Evolutionary conservation across 2,329 filamentous ascomycete species (phyloP).

Genomic region (Berkeleyomyces rouxiae): DNA sequence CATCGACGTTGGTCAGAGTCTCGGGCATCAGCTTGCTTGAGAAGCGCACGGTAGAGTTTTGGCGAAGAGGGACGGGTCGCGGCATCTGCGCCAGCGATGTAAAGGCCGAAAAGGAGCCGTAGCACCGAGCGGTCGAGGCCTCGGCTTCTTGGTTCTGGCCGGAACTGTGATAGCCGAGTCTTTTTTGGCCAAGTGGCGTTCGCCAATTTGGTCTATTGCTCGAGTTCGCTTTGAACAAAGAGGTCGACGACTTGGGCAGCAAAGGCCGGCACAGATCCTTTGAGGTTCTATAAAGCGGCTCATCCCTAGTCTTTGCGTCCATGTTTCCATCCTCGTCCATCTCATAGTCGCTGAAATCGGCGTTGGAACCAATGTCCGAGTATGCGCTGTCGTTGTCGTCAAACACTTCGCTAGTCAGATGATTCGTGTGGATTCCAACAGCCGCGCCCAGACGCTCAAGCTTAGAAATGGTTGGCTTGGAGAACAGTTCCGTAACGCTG

Average conservation of each 20-base stretch:
- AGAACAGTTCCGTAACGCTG: slow-evolving; percentile 31
- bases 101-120: slow-evolving; percentile 3
- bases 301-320: slow-evolving; percentile 16
- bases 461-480: slow-evolving; percentile 37
- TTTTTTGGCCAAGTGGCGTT: not conserved
- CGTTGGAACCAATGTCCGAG: not conserved
- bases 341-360: slow-evolving; percentile 18
- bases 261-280: not conserved
- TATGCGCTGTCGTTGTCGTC: slow-evolving; percentile 17
- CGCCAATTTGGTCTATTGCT: not conserved
- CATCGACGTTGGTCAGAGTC: slow-evolving; percentile 47
- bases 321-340: slow-evolving; percentile 16
- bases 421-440: slow-evolving; percentile 61
- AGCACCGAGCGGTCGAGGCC: slow-evolving; percentile 12
- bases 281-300: too few species aligned
- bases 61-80: slow-evolving; percentile 34
- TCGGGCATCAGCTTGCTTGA: slow-evolving; percentile 58
- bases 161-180: slow-evolving; percentile 15
- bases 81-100: not conserved
- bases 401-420: slow-evolving; percentile 46
- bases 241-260: not conserved
- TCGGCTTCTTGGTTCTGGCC: not conserved
- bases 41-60: slow-evolving; percentile 43
- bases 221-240: not conserved
- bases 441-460: slow-evolving; percentile 44